These are phyloP conservation scores for Pythium aristosporum DNA, from an alignment of 352 stramenopile genomes.

Conservation along the genomic window DNA sequence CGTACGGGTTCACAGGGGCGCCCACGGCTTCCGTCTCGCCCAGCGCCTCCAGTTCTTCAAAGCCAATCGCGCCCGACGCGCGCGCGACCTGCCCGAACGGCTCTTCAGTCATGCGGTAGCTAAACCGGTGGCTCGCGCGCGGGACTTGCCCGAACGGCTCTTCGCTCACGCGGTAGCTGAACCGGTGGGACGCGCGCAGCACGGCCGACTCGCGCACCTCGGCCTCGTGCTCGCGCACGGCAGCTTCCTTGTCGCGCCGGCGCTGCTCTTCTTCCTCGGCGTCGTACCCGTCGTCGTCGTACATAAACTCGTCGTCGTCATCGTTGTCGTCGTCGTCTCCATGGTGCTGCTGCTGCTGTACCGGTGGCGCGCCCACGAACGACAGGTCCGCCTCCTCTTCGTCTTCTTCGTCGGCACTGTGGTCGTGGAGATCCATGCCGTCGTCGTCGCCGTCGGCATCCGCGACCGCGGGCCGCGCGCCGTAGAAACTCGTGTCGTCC, in stretches of 20 bases:
- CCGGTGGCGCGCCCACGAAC: too few species aligned
- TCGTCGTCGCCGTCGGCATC: neutral
- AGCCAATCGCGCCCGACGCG: neutral
- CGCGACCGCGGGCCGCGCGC: too few species aligned
- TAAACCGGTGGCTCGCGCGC: neutral
- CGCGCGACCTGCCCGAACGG: conserved; percentile 10
- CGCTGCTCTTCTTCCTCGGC: conserved; percentile 16
- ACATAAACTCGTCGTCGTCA: conserved; percentile 6
- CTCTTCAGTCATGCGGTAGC: conserved; percentile 19
- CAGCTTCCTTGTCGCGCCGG: conserved; percentile 2
- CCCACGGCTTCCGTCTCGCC: neutral
- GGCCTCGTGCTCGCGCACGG: conserved; percentile 6
- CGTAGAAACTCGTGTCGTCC: neutral
- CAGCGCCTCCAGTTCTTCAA: neutral
- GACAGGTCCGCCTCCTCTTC: neutral
- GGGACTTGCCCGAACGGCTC: neutral
- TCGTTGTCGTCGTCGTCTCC: neutral
- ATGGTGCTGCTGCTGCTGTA: conserved; percentile 15
- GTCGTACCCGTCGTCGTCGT: conserved; percentile 13
- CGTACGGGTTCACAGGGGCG: conserved; percentile 1
- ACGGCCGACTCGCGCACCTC: neutral
- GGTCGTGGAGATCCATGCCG: conserved; percentile 6
- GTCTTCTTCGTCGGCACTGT: neutral
- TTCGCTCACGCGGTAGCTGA: conserved; percentile 13
- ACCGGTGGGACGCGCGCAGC: neutral